Conservation (phyloP, 805 yeast genomes). For the Ascoidea tarda region DNA sequence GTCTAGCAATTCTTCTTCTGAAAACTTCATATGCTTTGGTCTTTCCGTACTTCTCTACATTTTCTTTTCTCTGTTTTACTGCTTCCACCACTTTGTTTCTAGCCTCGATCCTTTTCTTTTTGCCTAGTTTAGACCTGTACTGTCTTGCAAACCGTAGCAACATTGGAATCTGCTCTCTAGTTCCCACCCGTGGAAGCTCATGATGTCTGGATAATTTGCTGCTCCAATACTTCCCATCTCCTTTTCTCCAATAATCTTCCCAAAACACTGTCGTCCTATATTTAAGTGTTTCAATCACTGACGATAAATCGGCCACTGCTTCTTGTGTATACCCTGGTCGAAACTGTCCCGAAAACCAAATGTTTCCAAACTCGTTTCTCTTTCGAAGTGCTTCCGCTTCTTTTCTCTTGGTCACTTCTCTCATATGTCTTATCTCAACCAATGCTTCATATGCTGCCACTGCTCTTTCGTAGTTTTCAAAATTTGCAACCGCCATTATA, state of each 20-base stretch:
- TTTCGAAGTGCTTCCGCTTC: conserved; percentile 57
- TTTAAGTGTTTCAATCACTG: conserved; percentile 51
- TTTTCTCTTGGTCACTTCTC: conserved; percentile 48
- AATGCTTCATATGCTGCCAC: conserved; percentile 62
- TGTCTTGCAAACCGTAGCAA: conserved; percentile 37
- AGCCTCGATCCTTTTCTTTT: conserved; percentile 11
- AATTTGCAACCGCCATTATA: conserved; percentile 72
- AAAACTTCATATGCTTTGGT: not conserved
- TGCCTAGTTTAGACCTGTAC: conserved; percentile 16
- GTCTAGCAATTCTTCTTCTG: too few species aligned
- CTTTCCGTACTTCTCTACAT: not conserved
- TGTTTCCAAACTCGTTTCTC: conserved; percentile 62
- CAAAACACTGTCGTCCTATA: conserved; percentile 41
- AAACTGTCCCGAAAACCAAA: conserved; percentile 79
- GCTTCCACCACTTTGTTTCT: not conserved
- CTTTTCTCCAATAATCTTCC: conserved; percentile 84
- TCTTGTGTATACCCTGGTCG: conserved; percentile 87
- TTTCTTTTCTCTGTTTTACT: too few species aligned
- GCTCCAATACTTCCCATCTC: conserved; percentile 66
- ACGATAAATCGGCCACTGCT: conserved; percentile 72
- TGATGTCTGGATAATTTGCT: conserved; percentile 42
- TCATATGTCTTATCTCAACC: conserved; percentile 55
- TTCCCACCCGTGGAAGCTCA: conserved; percentile 38
- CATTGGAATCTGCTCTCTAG: conserved; percentile 55
- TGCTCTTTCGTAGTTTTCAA: conserved; percentile 46